Conservation (phyloP, 495 filamentous ascomycete species). For the Lentithecium fluviatile region DNA sequence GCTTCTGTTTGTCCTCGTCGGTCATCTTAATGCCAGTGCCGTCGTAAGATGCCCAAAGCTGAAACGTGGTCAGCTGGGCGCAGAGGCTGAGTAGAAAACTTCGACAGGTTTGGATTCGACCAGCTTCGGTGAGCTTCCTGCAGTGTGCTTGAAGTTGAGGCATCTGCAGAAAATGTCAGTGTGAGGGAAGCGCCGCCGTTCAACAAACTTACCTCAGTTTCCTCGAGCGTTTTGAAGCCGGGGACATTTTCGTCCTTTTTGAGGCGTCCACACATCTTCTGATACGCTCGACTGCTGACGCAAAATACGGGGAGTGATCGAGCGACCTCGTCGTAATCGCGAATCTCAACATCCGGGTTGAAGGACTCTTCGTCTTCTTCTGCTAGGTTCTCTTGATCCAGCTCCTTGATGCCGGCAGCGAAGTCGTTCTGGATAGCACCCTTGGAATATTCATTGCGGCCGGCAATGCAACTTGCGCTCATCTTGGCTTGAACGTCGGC, state of each 20-base stretch:
- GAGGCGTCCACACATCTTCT: slow-evolving; percentile 58
- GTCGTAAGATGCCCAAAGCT: slow-evolving; percentile 52
- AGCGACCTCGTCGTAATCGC: slow-evolving; percentile 60
- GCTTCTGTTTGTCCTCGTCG: slow-evolving; percentile 43
- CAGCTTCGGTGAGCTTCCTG: slow-evolving; percentile 51
- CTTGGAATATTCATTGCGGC: slow-evolving; percentile 55
- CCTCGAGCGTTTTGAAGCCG: slow-evolving; percentile 50
- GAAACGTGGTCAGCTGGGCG: slow-evolving; percentile 53
- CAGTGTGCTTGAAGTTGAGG: slow-evolving; percentile 59
- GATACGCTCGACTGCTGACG: slow-evolving; percentile 57
- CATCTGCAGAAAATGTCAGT: slow-evolving; percentile 46
- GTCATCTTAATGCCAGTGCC: slow-evolving; percentile 47
- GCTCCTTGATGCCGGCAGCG: slow-evolving; percentile 52
- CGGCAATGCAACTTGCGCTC: slow-evolving; percentile 53
- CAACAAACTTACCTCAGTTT: slow-evolving; percentile 43
- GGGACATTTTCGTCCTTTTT: slow-evolving; percentile 49
- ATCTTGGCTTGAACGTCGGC: slow-evolving; percentile 43
- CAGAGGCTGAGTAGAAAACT: slow-evolving; percentile 52
- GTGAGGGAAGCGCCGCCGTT: too few species aligned
- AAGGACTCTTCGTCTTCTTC: slow-evolving; percentile 50
- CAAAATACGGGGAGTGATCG: slow-evolving; percentile 60
- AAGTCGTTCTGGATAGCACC: slow-evolving; percentile 57
- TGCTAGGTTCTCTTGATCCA: slow-evolving; percentile 52
- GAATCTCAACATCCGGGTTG: slow-evolving; percentile 45
- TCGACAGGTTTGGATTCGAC: slow-evolving; percentile 45